Percentiles rank a stretch among this genome's conserved stretches.
These are phyloP conservation scores for Pythium phragmiticola DNA, from an alignment of 352 stramenopile genomes.

Conservation along the genomic window DNA sequence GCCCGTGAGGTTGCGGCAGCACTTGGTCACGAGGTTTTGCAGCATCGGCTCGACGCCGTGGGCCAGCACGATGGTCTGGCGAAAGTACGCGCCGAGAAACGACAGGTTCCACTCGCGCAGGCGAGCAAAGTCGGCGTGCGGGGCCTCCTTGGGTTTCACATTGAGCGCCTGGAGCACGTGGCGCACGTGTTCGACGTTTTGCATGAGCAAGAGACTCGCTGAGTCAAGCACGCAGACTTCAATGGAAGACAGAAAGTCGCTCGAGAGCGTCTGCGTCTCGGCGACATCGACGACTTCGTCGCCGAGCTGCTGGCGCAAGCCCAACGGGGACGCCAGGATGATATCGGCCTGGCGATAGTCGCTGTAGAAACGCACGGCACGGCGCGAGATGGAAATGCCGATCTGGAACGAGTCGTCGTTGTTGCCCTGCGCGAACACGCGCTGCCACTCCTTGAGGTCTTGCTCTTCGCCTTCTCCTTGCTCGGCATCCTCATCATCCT, in stretches of 20 bases:
- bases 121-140: conserved; percentile 69
- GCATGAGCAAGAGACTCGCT: conserved; percentile 74
- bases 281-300: conserved; percentile 49
- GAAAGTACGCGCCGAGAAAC: conserved; percentile 66
- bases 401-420: conserved; percentile 85
- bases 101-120: conserved; percentile 74
- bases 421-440: conserved; percentile 68
- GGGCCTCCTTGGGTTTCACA: conserved; percentile 62
- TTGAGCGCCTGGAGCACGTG: conserved; percentile 62
- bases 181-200: conserved; percentile 79
- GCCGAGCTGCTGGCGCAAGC: conserved; percentile 65
- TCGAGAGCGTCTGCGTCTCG: conserved; percentile 47
- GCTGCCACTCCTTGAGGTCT: conserved; percentile 67
- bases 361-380: conserved; percentile 72
- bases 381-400: conserved; percentile 66
- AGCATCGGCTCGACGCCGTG: conserved; percentile 61
- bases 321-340: conserved; percentile 71
- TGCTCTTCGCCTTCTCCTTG: conserved; percentile 20
- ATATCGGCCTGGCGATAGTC: conserved; percentile 76
- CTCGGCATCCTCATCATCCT: conserved; percentile 23
- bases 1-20: conserved; percentile 55
- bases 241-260: conserved; percentile 71
- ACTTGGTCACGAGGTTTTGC: conserved; percentile 57
- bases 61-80: conserved; percentile 69
- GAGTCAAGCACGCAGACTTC: conserved; percentile 84